These are phyloP conservation scores for Sordariomycetes sp. DNA, from an alignment of 2,329 filamentous ascomycete species.

Conservation along the genomic window DNA sequence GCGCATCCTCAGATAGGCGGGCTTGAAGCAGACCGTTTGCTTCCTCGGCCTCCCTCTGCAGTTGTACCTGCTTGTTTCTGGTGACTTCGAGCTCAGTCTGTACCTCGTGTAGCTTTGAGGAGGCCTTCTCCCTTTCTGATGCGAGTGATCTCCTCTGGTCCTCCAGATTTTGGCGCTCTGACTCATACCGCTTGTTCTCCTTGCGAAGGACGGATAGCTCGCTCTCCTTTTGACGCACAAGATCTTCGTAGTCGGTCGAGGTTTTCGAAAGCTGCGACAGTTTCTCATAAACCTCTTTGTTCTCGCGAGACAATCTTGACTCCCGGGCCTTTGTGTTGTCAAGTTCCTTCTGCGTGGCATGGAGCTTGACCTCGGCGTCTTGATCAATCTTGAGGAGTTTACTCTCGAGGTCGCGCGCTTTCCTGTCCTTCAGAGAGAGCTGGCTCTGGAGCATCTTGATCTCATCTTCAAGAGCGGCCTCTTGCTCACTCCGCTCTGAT, in stretches of 20 bases:
- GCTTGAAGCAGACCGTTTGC: constrained; percentile 80
- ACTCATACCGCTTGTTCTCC: constrained; percentile 75
- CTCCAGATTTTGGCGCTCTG: constrained; percentile 70
- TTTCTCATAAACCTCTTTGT: constrained; percentile 73
- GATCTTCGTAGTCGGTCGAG: constrained; percentile 89
- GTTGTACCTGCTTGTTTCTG: constrained; percentile 71
- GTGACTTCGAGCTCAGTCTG: constrained; percentile 84
- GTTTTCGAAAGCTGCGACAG: constrained; percentile 81
- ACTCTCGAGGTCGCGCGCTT: constrained; percentile 75
- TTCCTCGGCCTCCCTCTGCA: constrained; percentile 83
- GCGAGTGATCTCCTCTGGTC: constrained; percentile 65
- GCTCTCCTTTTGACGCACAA: constrained; percentile 88
- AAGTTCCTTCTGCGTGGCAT: constrained; percentile 69
- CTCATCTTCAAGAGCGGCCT: constrained; percentile 71
- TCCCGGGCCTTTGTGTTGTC: constrained; percentile 65
- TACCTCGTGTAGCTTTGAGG: constrained; percentile 68
- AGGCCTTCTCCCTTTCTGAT: constrained; percentile 70
- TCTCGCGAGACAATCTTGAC: constrained; percentile 69
- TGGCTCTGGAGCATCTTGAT: constrained; percentile 90
- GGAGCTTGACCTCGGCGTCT: constrained; percentile 79
- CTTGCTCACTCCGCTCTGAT: constrained; percentile 64
- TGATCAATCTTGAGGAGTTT: constrained; percentile 81
- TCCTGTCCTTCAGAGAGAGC: constrained; percentile 78
- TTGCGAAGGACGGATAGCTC: constrained; percentile 77
- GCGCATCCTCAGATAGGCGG: constrained; percentile 80